A percentile compares a stretch with the other conserved stretches of the same genome.
Evolutionary conservation across 2,329 filamentous ascomycete species (phyloP).

Genomic region (Beauveria medogensis): DNA sequence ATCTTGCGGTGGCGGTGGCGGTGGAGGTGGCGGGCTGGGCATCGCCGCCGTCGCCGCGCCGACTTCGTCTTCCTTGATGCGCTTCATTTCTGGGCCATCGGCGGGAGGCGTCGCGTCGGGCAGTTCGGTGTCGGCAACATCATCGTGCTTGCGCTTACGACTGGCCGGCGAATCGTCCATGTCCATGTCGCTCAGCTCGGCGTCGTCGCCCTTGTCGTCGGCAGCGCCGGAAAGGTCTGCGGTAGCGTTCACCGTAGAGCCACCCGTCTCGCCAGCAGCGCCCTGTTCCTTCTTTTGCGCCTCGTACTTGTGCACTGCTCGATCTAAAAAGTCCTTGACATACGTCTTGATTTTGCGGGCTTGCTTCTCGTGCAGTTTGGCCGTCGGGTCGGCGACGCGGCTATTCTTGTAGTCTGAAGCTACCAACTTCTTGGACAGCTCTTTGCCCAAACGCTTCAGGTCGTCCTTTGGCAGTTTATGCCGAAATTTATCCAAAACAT

Average conservation of each 20-base stretch:
- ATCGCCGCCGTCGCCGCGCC: slow-evolving; percentile 27
- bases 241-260: slow-evolving; percentile 41
- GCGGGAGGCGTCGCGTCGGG: slow-evolving; percentile 38
- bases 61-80: slow-evolving; percentile 38
- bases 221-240: slow-evolving; percentile 23
- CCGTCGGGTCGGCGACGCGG: slow-evolving; percentile 72
- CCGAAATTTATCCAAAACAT: slow-evolving; percentile 79
- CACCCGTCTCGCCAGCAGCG: slow-evolving; percentile 37
- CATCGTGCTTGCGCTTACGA: slow-evolving; percentile 58
- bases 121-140: slow-evolving; percentile 30
- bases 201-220: slow-evolving; percentile 19
- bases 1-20: slow-evolving; percentile 38
- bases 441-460: slow-evolving; percentile 53
- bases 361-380: slow-evolving; percentile 64
- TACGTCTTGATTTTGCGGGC: slow-evolving; percentile 75
- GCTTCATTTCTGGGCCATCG: slow-evolving; percentile 49
- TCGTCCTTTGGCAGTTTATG: slow-evolving; percentile 79
- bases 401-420: slow-evolving; percentile 85
- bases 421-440: slow-evolving; percentile 80
- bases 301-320: slow-evolving; percentile 68
- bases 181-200: slow-evolving; percentile 36
- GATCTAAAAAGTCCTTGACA: slow-evolving; percentile 79
- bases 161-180: slow-evolving; percentile 36
- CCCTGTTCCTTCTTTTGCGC: slow-evolving; percentile 57
- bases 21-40: slow-evolving; percentile 36